Evolutionary conservation across 257 asterid species (phyloP).

Genomic region (Solanum pimpinellifolium): DNA sequence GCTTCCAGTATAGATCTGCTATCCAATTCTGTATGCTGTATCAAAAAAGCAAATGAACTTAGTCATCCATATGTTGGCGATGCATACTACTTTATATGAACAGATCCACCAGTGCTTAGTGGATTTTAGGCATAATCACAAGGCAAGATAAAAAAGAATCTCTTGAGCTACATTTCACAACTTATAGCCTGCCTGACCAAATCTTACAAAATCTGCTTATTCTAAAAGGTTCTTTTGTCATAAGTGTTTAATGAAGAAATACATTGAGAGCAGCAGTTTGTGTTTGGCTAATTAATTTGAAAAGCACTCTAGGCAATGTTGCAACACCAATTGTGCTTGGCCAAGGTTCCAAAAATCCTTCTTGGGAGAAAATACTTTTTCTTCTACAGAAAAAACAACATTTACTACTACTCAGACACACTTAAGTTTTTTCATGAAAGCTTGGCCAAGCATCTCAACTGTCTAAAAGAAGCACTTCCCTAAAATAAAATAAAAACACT

Average conservation of each 20-base stretch:
- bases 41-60: neutral
- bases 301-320: neutral
- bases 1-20: constrained; percentile 95
- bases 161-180: neutral
- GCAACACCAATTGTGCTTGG: neutral
- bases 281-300: neutral
- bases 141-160: neutral
- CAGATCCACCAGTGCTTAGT: neutral
- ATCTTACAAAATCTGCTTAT: neutral
- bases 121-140: neutral
- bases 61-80: neutral
- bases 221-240: neutral
- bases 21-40: constrained; percentile 93
- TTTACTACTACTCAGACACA: neutral
- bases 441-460: neutral
- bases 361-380: neutral
- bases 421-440: neutral
- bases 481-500: neutral
- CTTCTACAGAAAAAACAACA: neutral
- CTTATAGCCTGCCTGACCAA: neutral
- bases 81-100: neutral
- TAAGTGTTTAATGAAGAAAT: neutral
- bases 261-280: neutral
- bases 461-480: neutral
- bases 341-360: neutral